Evolutionary conservation across 2,329 filamentous ascomycete genomes (phyloP).

Genomic region (Fusarium sp.): DNA sequence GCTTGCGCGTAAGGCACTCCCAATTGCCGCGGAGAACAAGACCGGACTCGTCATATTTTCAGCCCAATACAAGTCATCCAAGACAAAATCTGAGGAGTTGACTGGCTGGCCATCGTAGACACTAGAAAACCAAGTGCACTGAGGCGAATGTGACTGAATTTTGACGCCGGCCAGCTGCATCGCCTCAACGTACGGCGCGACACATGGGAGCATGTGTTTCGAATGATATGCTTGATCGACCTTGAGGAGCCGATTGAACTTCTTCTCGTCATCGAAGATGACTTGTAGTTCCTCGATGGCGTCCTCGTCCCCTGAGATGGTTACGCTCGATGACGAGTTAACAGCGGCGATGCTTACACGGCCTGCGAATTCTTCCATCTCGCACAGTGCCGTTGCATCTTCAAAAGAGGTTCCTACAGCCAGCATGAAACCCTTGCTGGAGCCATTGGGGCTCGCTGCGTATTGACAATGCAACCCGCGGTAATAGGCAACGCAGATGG

Average conservation of each 20-base stretch:
- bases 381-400: background rate
- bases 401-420: slow-evolving; percentile 1
- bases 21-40: background rate
- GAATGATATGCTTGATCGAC: slow-evolving; percentile 23
- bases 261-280: slow-evolving; percentile 2
- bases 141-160: background rate
- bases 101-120: background rate
- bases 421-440: slow-evolving; percentile 3
- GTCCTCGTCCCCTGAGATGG: slow-evolving; percentile 14
- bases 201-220: slow-evolving; percentile 3
- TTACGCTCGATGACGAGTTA: slow-evolving; percentile 10
- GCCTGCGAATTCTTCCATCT: background rate
- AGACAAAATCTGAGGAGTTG: background rate
- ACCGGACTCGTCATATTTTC: slow-evolving; percentile 13
- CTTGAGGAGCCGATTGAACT: slow-evolving; percentile 1
- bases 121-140: slow-evolving; percentile 8
- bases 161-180: background rate
- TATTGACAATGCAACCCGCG: slow-evolving; percentile 2
- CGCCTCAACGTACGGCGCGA: slow-evolving; percentile 8
- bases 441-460: background rate
- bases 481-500: slow-evolving; percentile 14
- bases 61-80: background rate
- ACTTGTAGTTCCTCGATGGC: slow-evolving; percentile 3
- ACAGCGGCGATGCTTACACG: slow-evolving; percentile 7
- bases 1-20: background rate